Evolutionary conservation across 1,284 basidiomycete genomes (phyloP).

Genomic region (Neolentinus lepideus): DNA sequence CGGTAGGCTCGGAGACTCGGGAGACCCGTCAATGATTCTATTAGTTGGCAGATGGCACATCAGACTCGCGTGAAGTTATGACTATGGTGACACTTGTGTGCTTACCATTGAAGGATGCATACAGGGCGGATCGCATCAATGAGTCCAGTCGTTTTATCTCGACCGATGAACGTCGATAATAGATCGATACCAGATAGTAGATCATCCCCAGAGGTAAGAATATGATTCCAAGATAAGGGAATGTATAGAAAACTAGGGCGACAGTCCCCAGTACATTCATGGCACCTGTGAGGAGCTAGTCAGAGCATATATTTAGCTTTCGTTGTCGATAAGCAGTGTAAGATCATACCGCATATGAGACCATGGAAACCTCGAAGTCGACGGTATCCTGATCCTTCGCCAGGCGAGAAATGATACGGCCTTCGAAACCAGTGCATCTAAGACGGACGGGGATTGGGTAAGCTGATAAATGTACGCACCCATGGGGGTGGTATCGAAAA

Average conservation of each 20-base stretch:
- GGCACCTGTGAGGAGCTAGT: conserved; percentile 11
- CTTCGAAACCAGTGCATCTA: conserved; percentile 8
- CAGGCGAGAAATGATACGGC: conserved; percentile 25
- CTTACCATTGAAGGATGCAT: conserved; percentile 42
- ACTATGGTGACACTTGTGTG: neutral
- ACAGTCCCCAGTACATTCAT: conserved; percentile 16
- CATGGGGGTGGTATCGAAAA: conserved; percentile 46
- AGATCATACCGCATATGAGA: conserved; percentile 5
- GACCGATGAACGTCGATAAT: conserved; percentile 50
- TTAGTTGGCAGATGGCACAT: conserved; percentile 6
- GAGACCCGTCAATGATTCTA: conserved; percentile 57
- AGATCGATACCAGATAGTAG: conserved; percentile 41
- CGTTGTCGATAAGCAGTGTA: conserved; percentile 10
- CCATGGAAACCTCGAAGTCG: conserved; percentile 12
- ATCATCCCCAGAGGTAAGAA: conserved; percentile 44
- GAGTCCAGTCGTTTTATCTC: conserved; percentile 70
- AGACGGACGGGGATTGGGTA: neutral
- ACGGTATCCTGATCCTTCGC: conserved; percentile 16
- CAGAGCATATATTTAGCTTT: conserved; percentile 3
- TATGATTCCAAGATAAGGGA: conserved; percentile 55
- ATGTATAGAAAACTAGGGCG: conserved; percentile 28
- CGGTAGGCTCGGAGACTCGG: conserved; percentile 61
- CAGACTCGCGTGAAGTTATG: neutral
- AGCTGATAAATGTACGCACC: conserved; percentile 33
- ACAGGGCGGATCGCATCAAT: conserved; percentile 56